Base-by-base conservation (phyloP, 148 eudicot species). In the Chenopodium formosanum region DNA sequence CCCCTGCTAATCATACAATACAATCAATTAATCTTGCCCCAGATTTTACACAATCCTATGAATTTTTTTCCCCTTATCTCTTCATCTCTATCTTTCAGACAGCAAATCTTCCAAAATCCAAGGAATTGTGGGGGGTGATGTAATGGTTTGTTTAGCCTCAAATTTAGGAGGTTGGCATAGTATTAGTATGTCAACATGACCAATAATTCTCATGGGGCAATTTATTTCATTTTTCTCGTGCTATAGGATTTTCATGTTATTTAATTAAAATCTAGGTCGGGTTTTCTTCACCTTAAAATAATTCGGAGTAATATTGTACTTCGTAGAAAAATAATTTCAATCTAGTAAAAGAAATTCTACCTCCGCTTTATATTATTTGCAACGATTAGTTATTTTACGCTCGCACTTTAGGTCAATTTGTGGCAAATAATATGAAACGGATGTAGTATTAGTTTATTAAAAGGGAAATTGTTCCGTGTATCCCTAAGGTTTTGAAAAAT, bases 1-100 rank as follows among this genome's bases (percentile, higher is more conserved):
- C 78, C 84, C 89, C 86, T 82, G 84, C 74, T 82, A 75, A 78
- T 82, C 79, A 77, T 66, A 37, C 8, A 40, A 11, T 72, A 52
- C 10, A 27, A 1, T 32, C 10, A 27, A 1, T 32, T 4, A n/a
- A 29, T 12, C 3, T 31, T 62, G 44, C 2, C 25, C n/a, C n/a
- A 27, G 73, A 64, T 40, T 11, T 31, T n/a, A 40, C 34, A 81
- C 25, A 47, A 56, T 48, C n/a, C 7, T 82, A 69, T 76, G 66
- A 70, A 46, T 31, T 22, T 48, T 67, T 67, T 40, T 60, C 70
- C 72, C 64, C 50, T 64, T 64, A 19, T 3, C 52, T 78, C 27
- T 74, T 62, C 19, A 34, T 63, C 44, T 70, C 71, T 17, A 23
- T 64, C 58, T 46, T 50, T 75, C 56, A 58, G 16, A 63, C 29